Percentiles rank a stretch among this genome's conserved stretches.
Conservation (phyloP, 306 rosid genomes). For the Glycine tomentella region DNA sequence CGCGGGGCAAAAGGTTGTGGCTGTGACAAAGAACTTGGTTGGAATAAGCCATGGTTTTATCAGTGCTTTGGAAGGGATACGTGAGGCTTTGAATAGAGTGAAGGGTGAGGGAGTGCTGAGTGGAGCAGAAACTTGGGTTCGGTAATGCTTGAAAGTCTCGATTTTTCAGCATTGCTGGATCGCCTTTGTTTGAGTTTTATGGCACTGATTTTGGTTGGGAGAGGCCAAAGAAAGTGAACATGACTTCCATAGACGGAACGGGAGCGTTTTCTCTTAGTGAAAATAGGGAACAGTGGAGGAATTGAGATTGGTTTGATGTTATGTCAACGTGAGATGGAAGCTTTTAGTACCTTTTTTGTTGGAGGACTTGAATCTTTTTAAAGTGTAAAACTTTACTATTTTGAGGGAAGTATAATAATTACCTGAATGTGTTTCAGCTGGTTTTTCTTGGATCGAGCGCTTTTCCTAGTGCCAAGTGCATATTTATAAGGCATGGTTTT, state of each 20-base stretch:
- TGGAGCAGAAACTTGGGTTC: no score
- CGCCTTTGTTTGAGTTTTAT: no score
- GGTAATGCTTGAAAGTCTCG: no score
- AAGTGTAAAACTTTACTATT: no score
- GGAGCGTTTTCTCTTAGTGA: constrained; percentile 51
- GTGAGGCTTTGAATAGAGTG: background rate
- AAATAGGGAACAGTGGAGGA: constrained; percentile 38
- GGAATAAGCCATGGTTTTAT: constrained; percentile 40
- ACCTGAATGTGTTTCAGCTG: no score
- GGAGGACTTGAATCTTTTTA: constrained; percentile 28
- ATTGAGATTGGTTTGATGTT: constrained; percentile 51
- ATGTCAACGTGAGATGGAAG: constrained; percentile 30
- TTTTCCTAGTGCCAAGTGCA: no score
- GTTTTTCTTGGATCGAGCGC: no score
- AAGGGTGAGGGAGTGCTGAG: no score
- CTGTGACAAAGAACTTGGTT: background rate
- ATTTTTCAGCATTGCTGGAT: no score
- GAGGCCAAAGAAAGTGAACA: constrained; percentile 55
- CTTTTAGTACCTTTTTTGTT: constrained; percentile 32
- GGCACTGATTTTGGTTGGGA: constrained; percentile 38
- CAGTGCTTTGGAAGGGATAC: constrained; percentile 20
- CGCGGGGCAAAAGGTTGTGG: background rate
- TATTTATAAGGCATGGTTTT: no score
- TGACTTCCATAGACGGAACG: constrained; percentile 32
- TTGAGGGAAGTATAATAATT: no score